A percentile compares a stretch with the other conserved stretches of the same genome.
Conservation (phyloP, 2,329 filamentous ascomycete genomes). For the Penicillium sp. region DNA sequence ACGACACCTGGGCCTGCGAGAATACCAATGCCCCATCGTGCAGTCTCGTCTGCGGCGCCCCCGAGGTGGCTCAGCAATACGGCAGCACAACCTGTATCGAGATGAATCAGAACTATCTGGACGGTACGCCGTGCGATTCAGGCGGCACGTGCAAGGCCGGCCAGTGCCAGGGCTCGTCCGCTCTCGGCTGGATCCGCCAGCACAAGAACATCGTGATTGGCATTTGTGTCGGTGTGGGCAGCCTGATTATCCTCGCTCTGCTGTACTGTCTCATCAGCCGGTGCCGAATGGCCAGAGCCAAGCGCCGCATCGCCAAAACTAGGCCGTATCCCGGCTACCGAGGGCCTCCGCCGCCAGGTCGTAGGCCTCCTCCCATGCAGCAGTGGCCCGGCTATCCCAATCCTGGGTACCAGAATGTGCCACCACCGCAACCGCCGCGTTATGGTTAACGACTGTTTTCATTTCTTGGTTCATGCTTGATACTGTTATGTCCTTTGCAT, state of each 20-base stretch:
- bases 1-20: slow-evolving; percentile 78
- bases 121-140: slow-evolving; percentile 80
- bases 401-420: slow-evolving; percentile 27
- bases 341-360: slow-evolving; percentile 6
- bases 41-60: slow-evolving; percentile 70
- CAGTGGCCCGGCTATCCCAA: slow-evolving; percentile 26
- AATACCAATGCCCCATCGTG: slow-evolving; percentile 58
- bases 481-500: slow-evolving; percentile 1
- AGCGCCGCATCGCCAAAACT: slow-evolving; percentile 16
- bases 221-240: slow-evolving; percentile 68
- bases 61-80: slow-evolving; percentile 61
- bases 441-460: slow-evolving; percentile 25
- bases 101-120: slow-evolving; percentile 85
- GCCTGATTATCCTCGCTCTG: slow-evolving; percentile 67
- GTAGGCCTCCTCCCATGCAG: slow-evolving; percentile 9
- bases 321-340: slow-evolving; percentile 10
- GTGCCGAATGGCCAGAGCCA: slow-evolving; percentile 46
- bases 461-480: neutral
- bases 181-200: slow-evolving; percentile 71
- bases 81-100: slow-evolving; percentile 58
- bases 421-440: slow-evolving; percentile 19
- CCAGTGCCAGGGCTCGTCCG: slow-evolving; percentile 67
- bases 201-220: slow-evolving; percentile 83
- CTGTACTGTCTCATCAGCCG: slow-evolving; percentile 64
- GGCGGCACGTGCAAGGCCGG: slow-evolving; percentile 80